Conservation (phyloP, 2,329 filamentous ascomycete species). For the Claviceps monticola region DNA sequence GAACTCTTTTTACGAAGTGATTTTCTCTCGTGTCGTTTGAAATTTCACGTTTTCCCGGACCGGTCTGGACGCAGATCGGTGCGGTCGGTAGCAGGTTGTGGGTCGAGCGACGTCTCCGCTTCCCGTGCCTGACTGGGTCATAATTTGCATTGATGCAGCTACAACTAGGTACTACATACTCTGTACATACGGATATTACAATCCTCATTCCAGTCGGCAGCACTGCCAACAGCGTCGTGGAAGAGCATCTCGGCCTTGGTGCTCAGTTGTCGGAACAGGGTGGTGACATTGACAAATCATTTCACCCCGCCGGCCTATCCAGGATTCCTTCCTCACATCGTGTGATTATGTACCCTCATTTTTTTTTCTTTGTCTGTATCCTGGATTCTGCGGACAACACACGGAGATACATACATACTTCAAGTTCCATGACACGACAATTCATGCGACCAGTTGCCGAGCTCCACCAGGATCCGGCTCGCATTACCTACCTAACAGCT, state of each 20-base stretch:
- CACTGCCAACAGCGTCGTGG: background rate
- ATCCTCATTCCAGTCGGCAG: background rate
- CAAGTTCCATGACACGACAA: background rate
- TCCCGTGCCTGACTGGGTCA: background rate
- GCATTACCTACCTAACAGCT: background rate
- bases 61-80: slow-evolving; percentile 5
- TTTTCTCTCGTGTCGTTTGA: background rate
- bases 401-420: background rate
- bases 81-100: slow-evolving; percentile 3
- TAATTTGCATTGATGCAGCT: background rate
- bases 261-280: slow-evolving; percentile 5
- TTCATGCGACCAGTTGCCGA: background rate
- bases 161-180: background rate
- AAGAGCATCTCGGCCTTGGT: background rate
- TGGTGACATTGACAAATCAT: background rate
- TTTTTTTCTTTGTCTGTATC: background rate
- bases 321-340: background rate
- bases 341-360: background rate
- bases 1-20: too few relatives aligned
- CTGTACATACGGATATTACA: too few relatives aligned
- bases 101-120: slow-evolving; percentile 1
- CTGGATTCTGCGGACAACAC: background rate
- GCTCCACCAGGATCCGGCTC: background rate
- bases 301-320: background rate
- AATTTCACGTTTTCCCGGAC: background rate